These are phyloP conservation scores for Tephrocybe sp. DNA, from an alignment of 768 basidiomycete genomes.

Conservation along the genomic window DNA sequence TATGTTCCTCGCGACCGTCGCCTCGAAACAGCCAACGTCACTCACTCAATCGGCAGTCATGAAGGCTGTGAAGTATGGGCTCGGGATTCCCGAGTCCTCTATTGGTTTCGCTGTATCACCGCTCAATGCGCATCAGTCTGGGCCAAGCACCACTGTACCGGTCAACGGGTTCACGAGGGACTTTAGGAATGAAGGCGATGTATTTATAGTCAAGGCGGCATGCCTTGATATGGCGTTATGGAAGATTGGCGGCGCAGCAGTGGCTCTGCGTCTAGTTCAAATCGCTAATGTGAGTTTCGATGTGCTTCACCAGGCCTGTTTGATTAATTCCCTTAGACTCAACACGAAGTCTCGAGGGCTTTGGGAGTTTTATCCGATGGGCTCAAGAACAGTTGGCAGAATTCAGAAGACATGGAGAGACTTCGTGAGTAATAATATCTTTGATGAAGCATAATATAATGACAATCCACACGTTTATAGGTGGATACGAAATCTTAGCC, in stretches of 20 bases:
- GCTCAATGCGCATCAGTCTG: constrained; percentile 22
- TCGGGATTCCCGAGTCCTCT: constrained; percentile 38
- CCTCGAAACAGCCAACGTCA: constrained; percentile 31
- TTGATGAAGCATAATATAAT: not conserved
- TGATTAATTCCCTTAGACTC: constrained; percentile 42
- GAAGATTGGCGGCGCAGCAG: constrained; percentile 80
- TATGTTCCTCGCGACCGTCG: constrained; percentile 61
- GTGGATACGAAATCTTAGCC: constrained; percentile 86
- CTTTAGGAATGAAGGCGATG: constrained; percentile 48
- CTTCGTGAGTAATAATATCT: constrained; percentile 56
- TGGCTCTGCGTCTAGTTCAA: constrained; percentile 73
- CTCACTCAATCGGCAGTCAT: constrained; percentile 35
- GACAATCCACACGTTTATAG: constrained; percentile 34
- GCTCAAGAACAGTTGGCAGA: constrained; percentile 84
- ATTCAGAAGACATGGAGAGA: constrained; percentile 93
- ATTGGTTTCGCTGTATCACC: constrained; percentile 45
- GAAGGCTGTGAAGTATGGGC: constrained; percentile 50
- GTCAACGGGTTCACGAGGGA: constrained; percentile 19
- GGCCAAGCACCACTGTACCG: constrained; percentile 13
- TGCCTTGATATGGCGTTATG: constrained; percentile 76
- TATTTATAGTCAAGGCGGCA: constrained; percentile 57
- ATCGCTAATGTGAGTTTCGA: constrained; percentile 59
- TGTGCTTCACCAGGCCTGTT: not conserved
- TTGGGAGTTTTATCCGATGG: constrained; percentile 75
- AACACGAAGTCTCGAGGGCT: constrained; percentile 75